These are phyloP conservation scores for Crithidia sp. DNA, from an alignment of 208 protist species.

Conservation along the genomic window DNA sequence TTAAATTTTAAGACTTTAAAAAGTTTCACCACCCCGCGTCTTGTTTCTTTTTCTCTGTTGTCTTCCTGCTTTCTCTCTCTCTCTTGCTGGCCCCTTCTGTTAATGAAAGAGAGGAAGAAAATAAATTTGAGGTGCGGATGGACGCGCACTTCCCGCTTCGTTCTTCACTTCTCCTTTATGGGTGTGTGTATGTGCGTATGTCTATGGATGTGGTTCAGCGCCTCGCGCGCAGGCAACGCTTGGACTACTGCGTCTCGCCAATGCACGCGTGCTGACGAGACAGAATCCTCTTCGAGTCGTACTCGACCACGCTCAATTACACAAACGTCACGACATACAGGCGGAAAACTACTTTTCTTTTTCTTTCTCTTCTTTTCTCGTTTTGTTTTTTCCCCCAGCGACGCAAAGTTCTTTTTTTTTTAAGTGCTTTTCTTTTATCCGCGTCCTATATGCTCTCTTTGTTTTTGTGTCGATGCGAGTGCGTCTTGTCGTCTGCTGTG, in stretches of 20 bases:
- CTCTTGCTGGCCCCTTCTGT: constrained; percentile 17
- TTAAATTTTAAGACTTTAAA: background rate
- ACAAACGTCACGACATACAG: too few species aligned
- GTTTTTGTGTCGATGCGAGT: background rate
- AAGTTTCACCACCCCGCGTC: background rate
- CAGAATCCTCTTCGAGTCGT: too few species aligned
- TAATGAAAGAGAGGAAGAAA: background rate
- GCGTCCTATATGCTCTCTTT: background rate
- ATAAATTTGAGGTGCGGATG: too few species aligned
- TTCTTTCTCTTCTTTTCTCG: background rate
- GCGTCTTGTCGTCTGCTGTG: too few species aligned
- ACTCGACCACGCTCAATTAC: too few species aligned
- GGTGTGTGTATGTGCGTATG: constrained; percentile 3
- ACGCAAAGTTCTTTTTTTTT: background rate
- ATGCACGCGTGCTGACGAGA: too few species aligned
- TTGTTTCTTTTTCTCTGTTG: constrained; percentile 4
- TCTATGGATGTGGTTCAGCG: background rate
- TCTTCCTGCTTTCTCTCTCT: constrained; percentile 21
- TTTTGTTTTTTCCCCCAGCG: too few species aligned
- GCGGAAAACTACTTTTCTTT: constrained; percentile 5
- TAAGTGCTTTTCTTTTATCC: background rate
- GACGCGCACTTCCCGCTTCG: background rate
- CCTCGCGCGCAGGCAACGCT: background rate
- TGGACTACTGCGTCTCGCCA: too few species aligned
- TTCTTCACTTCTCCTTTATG: background rate